These are phyloP conservation scores for Phytopythium helicoides DNA, from an alignment of 352 stramenopile genomes.

Conservation along the genomic window DNA sequence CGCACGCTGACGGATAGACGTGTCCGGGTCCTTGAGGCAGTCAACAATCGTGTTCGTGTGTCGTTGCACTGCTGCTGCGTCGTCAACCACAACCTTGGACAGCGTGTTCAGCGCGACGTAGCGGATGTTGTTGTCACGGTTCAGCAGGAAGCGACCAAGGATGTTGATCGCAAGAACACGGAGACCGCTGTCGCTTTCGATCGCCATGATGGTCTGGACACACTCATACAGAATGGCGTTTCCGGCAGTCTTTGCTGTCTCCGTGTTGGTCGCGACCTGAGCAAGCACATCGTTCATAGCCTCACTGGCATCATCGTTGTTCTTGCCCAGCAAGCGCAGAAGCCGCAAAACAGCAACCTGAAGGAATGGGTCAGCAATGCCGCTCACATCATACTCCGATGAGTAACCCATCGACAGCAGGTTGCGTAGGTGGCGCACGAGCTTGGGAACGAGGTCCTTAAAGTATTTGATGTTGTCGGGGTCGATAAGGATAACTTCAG, in stretches of 20 bases:
- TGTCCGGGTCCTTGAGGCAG: slow-evolving; percentile 96
- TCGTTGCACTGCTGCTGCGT: slow-evolving; percentile 94
- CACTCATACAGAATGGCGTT: slow-evolving; percentile 99
- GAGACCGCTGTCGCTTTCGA: slow-evolving; percentile 97
- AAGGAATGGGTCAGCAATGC: slow-evolving; percentile 99
- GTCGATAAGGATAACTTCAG: slow-evolving; percentile 87
- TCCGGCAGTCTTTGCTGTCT: slow-evolving; percentile 98
- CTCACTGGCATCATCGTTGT: slow-evolving; percentile 92
- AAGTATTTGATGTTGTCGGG: slow-evolving; percentile 75
- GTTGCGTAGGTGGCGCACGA: slow-evolving; percentile 92
- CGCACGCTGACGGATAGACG: slow-evolving; percentile 97
- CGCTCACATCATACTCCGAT: slow-evolving; percentile 98
- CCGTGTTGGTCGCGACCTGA: slow-evolving; percentile 99
- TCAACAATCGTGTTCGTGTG: slow-evolving; percentile 97
- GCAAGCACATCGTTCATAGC: slow-evolving; percentile 98
- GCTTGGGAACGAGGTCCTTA: slow-evolving; percentile 64
- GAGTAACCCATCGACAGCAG: slow-evolving; percentile 97
- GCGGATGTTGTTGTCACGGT: slow-evolving; percentile 99
- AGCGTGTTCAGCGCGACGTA: slow-evolving; percentile 99
- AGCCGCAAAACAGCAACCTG: slow-evolving; percentile 90
- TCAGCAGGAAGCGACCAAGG: slow-evolving; percentile 97
- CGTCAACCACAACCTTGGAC: slow-evolving; percentile 87
- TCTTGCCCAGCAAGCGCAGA: slow-evolving; percentile 94
- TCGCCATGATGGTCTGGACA: slow-evolving; percentile 98
- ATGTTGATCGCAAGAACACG: slow-evolving; percentile 99